Evolutionary conservation across 345 rosid genomes (phyloP), one percentile per base, ranked within the genome.

Genomic region (Gynandropsis gynandra): DNA sequence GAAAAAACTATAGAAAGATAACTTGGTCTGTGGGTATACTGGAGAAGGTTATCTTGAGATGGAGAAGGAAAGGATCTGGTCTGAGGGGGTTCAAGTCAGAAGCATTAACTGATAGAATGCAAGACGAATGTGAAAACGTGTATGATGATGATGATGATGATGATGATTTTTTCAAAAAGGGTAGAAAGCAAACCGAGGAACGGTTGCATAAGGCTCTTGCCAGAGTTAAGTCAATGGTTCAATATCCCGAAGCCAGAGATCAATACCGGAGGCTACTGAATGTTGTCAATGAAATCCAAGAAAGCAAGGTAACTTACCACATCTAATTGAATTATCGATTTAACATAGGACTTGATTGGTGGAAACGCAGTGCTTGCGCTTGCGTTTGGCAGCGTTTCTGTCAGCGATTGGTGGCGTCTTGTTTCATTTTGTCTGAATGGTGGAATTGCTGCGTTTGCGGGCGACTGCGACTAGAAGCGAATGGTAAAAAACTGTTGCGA

Each of bases 191-290:
- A 64, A 83, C 86, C 3, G 97, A 89, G 76, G 82, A 71, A 62
- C 80, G 97, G 68, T 66, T 80, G 49, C 74, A 86, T 54, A 83
- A 83, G 59, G 95, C 97, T 17, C 94, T 89, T 56, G 72, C 82
- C 4, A 78, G 97, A 65, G 97, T 86, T n/a, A 86, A 81, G 74
- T 89, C 97, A 41, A 89, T 89, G 96, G 88, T 76, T 66, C 93
- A 83, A 41, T 74, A 79, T 65, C 83, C 94, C 3, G 94, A 86
- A 67, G 97, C 81, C 15, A 76, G 93, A 16, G 94, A 82, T 50
- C 97, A 86, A 57, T 89, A 89, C 70, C 76, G 94, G 32, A 80
- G 95, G 67, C 73, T 89, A 68, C 75, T 89, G 37, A 86, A 69
- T 9, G 87, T 81, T 34, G 86, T 73, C 12, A 89, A 83, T 57